These are phyloP conservation scores for Teunomyces pallodes DNA, from an alignment of 805 yeast species.

Conservation along the genomic window DNA sequence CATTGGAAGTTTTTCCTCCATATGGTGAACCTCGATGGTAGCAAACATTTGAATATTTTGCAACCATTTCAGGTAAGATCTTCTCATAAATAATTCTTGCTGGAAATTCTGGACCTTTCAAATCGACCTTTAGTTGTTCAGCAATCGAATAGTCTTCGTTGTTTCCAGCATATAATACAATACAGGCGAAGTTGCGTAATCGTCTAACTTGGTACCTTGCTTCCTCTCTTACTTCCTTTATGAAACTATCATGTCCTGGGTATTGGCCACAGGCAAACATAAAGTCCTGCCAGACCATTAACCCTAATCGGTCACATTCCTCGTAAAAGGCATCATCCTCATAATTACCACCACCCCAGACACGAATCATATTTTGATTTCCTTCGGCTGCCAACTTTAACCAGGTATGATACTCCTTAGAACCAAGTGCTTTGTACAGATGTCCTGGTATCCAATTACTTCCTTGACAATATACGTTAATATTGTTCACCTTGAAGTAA, in stretches of 20 bases:
- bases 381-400: slow-evolving; percentile 34
- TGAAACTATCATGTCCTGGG: slow-evolving; percentile 40
- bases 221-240: slow-evolving; percentile 35
- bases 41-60: slow-evolving; percentile 22
- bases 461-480: slow-evolving; percentile 39
- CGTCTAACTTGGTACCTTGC: slow-evolving; percentile 38
- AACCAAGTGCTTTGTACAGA: slow-evolving; percentile 33
- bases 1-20: slow-evolving; percentile 38
- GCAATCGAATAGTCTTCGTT: slow-evolving; percentile 49
- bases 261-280: slow-evolving; percentile 59
- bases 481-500: slow-evolving; percentile 40
- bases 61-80: slow-evolving; percentile 34
- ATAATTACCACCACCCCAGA: slow-evolving; percentile 52
- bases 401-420: slow-evolving; percentile 37
- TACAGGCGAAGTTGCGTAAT: slow-evolving; percentile 39
- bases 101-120: slow-evolving; percentile 38
- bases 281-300: slow-evolving; percentile 55
- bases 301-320: slow-evolving; percentile 42
- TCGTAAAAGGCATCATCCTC: slow-evolving; percentile 42
- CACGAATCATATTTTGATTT: slow-evolving; percentile 44
- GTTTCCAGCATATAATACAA: slow-evolving; percentile 43
- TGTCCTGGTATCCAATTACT: slow-evolving; percentile 53
- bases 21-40: slow-evolving; percentile 52
- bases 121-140: slow-evolving; percentile 29
- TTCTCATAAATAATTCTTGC: slow-evolving; percentile 43